Evolutionary conservation across 2,329 filamentous ascomycete genomes (phyloP), one percentile per base, ranked within the genome.

Genomic region (Nigrospora oryzae): DNA sequence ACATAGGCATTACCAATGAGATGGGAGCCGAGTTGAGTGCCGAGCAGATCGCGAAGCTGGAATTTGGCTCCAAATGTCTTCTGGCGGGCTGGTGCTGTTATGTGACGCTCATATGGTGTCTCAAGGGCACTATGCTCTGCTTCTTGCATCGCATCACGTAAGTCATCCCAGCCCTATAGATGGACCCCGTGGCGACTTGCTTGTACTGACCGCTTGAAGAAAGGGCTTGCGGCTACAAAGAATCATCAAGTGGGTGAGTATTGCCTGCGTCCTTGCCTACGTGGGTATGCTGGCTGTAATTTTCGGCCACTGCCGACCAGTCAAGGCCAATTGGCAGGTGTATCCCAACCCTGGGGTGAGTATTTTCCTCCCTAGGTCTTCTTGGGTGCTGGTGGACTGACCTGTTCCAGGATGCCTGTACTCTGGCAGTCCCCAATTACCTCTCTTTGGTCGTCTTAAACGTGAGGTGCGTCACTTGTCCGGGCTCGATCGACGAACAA

Each of bases 71-170:
- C 40, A 42, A 42, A 13, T 42, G 35, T 19, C 19, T 42, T 3
- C 14, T 42, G 32, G 59, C 62, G 3, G 64, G 64, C 13, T 71
- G 67, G 68, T 59, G 59, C 38, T 61, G 63, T 42, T 70, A 70
- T 45, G 58, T 66, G 8, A 63, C 62, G 4, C 50, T 70, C n/a
- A 68, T 70, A 16, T 70, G 68, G 64, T 42, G 58, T 39, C 54
- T 71, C 19, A 70, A 71, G 46, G 64, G 59, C 5, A 65, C 63
- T 48, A 66, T 69, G 53, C 51, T 70, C n/a, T 69, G 62, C 47
- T 65, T 69, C 46, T 69, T 66, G 48, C 56, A 60, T 39, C 60
- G 68, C 36, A 58, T 71, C 48, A 70, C 67, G 66, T 69, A 56
- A 40, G 64, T 51, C 12, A 14, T 38, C n/a, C 11, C 30, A 12